These are phyloP conservation scores for Solanum gracilifrons DNA, from an alignment of 257 asterid species.

Conservation along the genomic window DNA sequence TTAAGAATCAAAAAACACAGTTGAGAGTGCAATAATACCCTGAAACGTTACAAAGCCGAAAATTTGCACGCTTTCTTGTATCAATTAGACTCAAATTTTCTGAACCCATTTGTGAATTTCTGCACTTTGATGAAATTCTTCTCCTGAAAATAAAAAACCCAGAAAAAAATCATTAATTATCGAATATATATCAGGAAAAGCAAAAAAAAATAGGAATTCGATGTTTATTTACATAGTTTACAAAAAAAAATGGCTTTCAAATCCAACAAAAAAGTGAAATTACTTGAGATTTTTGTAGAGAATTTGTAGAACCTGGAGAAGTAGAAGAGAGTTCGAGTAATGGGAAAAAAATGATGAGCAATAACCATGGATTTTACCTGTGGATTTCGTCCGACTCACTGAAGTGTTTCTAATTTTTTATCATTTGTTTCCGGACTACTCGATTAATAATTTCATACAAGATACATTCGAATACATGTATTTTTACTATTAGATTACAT, in stretches of 20 bases:
- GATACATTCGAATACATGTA: no score
- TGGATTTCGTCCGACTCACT: background rate
- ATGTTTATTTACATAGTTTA: background rate
- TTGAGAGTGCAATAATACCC: slow-evolving; percentile 26
- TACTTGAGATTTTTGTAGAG: background rate
- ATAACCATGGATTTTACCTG: background rate
- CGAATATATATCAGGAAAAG: background rate
- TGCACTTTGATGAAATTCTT: background rate
- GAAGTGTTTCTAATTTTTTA: background rate
- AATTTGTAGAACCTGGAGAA: slow-evolving; percentile 9
- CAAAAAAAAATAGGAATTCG: background rate
- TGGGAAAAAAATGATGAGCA: background rate
- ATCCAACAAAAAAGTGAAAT: background rate
- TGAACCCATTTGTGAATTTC: slow-evolving; percentile 25
- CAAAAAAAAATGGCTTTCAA: background rate
- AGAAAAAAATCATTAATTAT: background rate
- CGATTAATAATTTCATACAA: no score
- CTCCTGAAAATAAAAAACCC: background rate
- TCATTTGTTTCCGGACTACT: background rate
- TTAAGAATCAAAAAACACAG: background rate
- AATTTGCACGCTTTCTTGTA: slow-evolving; percentile 23
- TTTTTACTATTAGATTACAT: no score
- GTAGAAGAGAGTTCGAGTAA: slow-evolving; percentile 14
- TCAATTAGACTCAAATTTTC: slow-evolving; percentile 26
- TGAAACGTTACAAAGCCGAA: slow-evolving; percentile 35